Conservation (phyloP, 139 green algal genomes). For the Chlamydomonas eustigma region DNA sequence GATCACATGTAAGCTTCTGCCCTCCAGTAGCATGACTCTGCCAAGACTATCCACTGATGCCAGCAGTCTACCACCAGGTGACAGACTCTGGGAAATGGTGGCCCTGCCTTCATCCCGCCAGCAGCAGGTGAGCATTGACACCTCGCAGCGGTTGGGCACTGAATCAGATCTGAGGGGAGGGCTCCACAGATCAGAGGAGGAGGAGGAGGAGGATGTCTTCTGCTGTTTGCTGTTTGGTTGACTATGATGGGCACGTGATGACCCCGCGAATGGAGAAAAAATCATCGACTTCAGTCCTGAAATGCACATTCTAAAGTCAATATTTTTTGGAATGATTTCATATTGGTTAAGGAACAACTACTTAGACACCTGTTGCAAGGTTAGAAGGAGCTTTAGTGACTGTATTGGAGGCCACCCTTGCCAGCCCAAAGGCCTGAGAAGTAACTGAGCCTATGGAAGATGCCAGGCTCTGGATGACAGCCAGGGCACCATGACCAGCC, state of each 20-base stretch:
- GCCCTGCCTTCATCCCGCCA: conserved; percentile 22
- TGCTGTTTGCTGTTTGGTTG: neutral
- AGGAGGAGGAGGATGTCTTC: too few species aligned
- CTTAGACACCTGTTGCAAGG: conserved; percentile 5
- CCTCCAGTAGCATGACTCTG: conserved; percentile 56
- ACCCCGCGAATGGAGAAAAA: neutral
- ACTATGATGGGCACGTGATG: neutral
- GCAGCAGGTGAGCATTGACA: too few species aligned
- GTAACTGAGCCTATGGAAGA: conserved; percentile 21
- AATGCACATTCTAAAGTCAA: too few species aligned
- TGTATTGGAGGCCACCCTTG: conserved; percentile 11
- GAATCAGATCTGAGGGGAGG: too few species aligned
- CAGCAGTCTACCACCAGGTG: conserved; percentile 36
- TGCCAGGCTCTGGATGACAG: conserved; percentile 27
- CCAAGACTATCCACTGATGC: conserved; percentile 58
- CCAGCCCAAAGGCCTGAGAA: conserved; percentile 22
- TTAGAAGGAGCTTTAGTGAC: conserved; percentile 15
- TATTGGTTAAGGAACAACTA: too few species aligned
- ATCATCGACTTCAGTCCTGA: too few species aligned
- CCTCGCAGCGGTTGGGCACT: too few species aligned
- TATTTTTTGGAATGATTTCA: too few species aligned
- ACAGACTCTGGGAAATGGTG: conserved; percentile 1
- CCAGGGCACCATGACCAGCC: conserved; percentile 22
- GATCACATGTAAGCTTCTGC: conserved; percentile 28
- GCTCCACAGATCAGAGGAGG: too few species aligned